Percentiles rank a stretch among this genome's conserved stretches.
phyloP scores from a whole-genome alignment of 2,329 filamentous ascomycete genomes.

The Metarhizium brunneum region DNA sequence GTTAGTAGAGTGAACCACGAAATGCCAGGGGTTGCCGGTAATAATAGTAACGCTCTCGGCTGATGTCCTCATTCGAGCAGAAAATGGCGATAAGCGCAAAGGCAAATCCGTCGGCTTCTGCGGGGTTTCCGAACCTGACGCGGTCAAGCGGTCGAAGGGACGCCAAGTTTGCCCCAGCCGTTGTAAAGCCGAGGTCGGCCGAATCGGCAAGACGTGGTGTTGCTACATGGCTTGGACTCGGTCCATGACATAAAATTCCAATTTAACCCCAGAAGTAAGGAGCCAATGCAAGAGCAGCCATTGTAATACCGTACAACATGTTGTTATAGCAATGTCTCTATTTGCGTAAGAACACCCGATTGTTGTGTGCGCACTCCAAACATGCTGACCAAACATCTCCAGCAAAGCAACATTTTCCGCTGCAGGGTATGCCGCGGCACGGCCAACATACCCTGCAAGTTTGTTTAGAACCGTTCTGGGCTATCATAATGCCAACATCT shows the following conservation, averaged over 20 bases:
- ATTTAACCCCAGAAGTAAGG: neutral
- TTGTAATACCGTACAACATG: neutral
- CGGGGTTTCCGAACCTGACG: neutral
- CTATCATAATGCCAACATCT: conserved; percentile 36
- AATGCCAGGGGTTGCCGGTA: neutral
- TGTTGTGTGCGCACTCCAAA: neutral
- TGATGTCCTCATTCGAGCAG: neutral
- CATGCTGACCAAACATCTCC: neutral
- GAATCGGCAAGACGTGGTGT: conserved; percentile 1
- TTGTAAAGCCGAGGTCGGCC: conserved; percentile 7
- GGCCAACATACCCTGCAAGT: conserved; percentile 46
- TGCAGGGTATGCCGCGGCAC: conserved; percentile 48
- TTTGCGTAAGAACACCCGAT: conserved; percentile 31
- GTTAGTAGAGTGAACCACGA: neutral
- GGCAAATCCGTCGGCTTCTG: neutral
- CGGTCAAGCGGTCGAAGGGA: neutral
- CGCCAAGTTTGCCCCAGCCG: neutral
- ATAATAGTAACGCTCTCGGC: neutral
- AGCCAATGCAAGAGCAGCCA: neutral
- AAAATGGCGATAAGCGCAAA: neutral
- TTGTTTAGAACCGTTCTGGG: conserved; percentile 44
- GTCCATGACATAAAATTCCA: neutral
- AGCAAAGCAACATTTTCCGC: conserved; percentile 48
- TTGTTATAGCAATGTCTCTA: conserved; percentile 29
- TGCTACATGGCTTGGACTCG: neutral